Conservation (phyloP, 2,329 filamentous ascomycete genomes). For the Pyrenophora graminea region DNA sequence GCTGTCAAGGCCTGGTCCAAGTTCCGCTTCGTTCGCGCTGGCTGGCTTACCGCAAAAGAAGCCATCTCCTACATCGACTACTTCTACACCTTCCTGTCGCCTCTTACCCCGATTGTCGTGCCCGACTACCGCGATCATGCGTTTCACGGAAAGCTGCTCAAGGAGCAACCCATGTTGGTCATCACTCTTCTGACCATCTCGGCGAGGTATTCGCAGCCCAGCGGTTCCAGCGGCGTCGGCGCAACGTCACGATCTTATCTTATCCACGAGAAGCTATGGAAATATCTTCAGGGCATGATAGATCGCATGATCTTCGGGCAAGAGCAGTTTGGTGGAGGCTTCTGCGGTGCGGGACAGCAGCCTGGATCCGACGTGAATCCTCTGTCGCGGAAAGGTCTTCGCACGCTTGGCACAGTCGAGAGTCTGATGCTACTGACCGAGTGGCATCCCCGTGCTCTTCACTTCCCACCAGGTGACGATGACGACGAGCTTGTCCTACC, state of each 20-base stretch:
- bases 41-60: slow-evolving; percentile 94
- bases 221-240: slow-evolving; percentile 67
- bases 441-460: slow-evolving; percentile 92
- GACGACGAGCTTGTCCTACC: slow-evolving; percentile 68
- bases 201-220: slow-evolving; percentile 80
- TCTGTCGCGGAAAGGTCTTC: slow-evolving; percentile 66
- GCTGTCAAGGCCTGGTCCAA: slow-evolving; percentile 87
- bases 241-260: slow-evolving; percentile 82
- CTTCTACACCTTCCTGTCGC: slow-evolving; percentile 90
- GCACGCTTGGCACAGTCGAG: slow-evolving; percentile 92
- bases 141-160: slow-evolving; percentile 77
- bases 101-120: slow-evolving; percentile 89
- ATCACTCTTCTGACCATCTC: slow-evolving; percentile 91
- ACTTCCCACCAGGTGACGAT: slow-evolving; percentile 78
- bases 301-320: slow-evolving; percentile 94
- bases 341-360: slow-evolving; percentile 72
- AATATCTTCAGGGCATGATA: slow-evolving; percentile 91
- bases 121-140: slow-evolving; percentile 85
- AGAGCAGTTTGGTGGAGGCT: slow-evolving; percentile 89
- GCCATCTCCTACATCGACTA: slow-evolving; percentile 94
- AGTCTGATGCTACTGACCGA: slow-evolving; percentile 92
- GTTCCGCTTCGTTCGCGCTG: slow-evolving; percentile 92
- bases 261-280: slow-evolving; percentile 95
- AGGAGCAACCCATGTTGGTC: slow-evolving; percentile 88
- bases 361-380: slow-evolving; percentile 70